Base-by-base conservation (phyloP, 148 eudicot genomes). In the Camellia granthamiana region DNA sequence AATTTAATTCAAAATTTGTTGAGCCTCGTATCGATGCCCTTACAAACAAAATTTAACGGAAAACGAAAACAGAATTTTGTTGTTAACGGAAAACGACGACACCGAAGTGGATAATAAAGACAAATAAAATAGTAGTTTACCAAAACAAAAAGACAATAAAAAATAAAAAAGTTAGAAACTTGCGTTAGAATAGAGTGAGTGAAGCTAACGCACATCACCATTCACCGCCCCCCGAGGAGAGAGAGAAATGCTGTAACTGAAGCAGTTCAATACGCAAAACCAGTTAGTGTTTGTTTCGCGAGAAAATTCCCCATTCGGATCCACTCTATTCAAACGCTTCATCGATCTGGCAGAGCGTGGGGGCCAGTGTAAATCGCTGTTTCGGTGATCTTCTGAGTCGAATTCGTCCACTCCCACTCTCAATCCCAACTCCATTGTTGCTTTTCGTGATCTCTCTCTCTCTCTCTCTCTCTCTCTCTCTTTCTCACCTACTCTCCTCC, bases 241-340 rank as follows among this genome's bases (percentile, higher is more conserved):
- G 30, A 51, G 58, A 70, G 74, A 46, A 54, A 44, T 18, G 19
- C 52, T 38, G 72, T 2, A 16, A 30, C 38, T 30, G 4, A 23
- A 69, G 21, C 47, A 42, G n/a, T 67, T 67, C 16, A 67, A 67
- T 9, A 7, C 41, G 16, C 16, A 46, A 47, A 47, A 49, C 58
- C 14, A 73, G 5, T 54, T 15, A 43, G 49, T 30, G 62, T 54
- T 73, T 14, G 46, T 5, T 30, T 6, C 18, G 18, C 44, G 38
- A 41, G 64, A 61, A 61, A 15, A 61, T 61, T 16, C 61, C 46
- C 38, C 76, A 23, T 73, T 73, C 43, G 44, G 76, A 73, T 72
- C 61, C 61, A 54, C 76, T 13, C 44, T 23, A 14, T 23, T 41
- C 44, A 54, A 23, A 54, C n/a, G 61, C 44, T 54, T 18, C 21